phyloP scores from a whole-genome alignment of 768 basidiomycete species.

The Rhodotorula toruloides region DNA sequence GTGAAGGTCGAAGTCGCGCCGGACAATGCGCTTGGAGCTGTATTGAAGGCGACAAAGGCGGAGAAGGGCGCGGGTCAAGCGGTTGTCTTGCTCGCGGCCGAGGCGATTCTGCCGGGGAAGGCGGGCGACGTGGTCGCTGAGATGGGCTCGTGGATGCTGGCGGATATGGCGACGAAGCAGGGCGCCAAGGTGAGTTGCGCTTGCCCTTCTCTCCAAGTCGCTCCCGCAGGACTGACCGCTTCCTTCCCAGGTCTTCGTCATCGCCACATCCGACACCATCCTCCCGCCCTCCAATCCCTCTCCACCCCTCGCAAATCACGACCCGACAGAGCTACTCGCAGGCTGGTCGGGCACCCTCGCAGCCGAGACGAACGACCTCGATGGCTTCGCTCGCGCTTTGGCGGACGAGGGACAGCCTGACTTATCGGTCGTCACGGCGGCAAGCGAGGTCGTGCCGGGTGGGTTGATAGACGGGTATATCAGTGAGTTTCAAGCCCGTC shows the following conservation, averaged over 20 bases:
- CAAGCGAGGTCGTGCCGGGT: constrained; percentile 1
- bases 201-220: background rate
- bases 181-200: background rate
- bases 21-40: constrained; percentile 2
- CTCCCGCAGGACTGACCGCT: background rate
- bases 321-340: constrained; percentile 1
- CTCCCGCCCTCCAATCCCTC: background rate
- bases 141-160: constrained; percentile 3
- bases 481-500: too few species aligned
- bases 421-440: background rate
- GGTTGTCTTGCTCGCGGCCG: background rate
- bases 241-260: background rate
- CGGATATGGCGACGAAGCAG: constrained; percentile 1
- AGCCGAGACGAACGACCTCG: background rate
- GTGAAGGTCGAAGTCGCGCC: constrained; percentile 4
- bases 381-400: background rate
- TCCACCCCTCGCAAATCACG: background rate
- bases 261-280: background rate
- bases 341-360: constrained; percentile 12
- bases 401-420: background rate
- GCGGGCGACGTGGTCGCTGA: constrained; percentile 8
- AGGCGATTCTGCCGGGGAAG: constrained; percentile 5
- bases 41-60: background rate
- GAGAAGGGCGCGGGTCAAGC: background rate
- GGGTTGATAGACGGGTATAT: background rate